phyloP scores from a whole-genome alignment of 495 filamentous ascomycete genomes.

The Parathielavia hyrcaniae region DNA sequence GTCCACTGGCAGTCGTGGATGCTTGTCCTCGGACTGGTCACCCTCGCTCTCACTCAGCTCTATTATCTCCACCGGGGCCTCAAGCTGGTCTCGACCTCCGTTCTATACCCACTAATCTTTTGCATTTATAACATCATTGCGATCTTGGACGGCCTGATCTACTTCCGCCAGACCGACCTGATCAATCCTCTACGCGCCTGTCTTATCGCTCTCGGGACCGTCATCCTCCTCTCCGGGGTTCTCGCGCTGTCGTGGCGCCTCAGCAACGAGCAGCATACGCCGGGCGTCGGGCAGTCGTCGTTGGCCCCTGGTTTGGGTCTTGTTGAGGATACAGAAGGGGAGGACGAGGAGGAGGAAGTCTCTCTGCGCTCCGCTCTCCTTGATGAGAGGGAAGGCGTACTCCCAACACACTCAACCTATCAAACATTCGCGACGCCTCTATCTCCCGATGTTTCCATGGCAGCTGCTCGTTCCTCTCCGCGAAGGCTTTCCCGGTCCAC shows the following conservation, averaged over 20 bases:
- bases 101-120: constrained; percentile 96
- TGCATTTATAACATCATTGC: constrained; percentile 99
- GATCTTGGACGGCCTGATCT: constrained; percentile 93
- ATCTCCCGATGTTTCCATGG: constrained; percentile 10
- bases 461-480: constrained; percentile 9
- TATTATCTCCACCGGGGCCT: constrained; percentile 93
- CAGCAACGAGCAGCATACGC: constrained; percentile 58
- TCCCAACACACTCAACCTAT: constrained; percentile 34
- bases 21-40: constrained; percentile 75
- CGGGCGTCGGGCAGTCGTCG: constrained; percentile 53
- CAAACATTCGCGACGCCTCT: constrained; percentile 38
- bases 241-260: constrained; percentile 92
- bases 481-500: constrained; percentile 26
- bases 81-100: constrained; percentile 88
- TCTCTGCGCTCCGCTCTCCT: constrained; percentile 36
- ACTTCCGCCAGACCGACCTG: constrained; percentile 82
- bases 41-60: constrained; percentile 80
- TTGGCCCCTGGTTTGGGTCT: constrained; percentile 66
- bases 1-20: constrained; percentile 96
- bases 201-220: constrained; percentile 81
- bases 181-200: constrained; percentile 68
- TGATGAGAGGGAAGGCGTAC: constrained; percentile 31
- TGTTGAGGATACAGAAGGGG: constrained; percentile 57
- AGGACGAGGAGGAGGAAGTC: constrained; percentile 45
- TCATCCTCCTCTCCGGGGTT: constrained; percentile 79